Base-by-base conservation (phyloP, 1,139 yeast species). In the Geotrichum fermentans region DNA sequence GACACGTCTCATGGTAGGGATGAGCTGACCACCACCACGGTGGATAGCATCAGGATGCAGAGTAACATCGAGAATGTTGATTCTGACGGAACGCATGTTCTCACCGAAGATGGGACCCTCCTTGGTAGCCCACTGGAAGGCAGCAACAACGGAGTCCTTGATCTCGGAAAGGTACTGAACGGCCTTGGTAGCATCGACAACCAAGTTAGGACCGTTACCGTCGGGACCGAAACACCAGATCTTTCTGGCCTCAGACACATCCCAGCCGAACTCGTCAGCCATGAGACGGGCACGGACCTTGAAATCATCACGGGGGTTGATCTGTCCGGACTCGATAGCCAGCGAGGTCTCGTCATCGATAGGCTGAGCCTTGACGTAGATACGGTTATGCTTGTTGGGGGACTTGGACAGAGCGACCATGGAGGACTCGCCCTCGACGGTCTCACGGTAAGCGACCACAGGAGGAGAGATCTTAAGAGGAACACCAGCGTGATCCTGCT, bases 191-290 rank as follows among this genome's bases (percentile, higher is more conserved):
- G 90, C 97, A 79, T 92, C 98, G 75, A 92, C 95, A 73, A 92
- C 97, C 73, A 92, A 77, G 81, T 92, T 92, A 70, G 98, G 92
- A 79, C 98, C 98, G 74, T 79, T 81, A 78, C 97, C 97, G 71
- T 92, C 98, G 73, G 98, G 98, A 80, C 98, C 98, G 89, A 92
- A 92, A 86, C 97, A 89, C 98, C 98, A 92, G 72, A 92, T 92
- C 94, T 92, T 92, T 85, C 98, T 89, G 77, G 97, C 98, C 71
- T 92, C 98, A 68, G 96, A 81, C 72, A 92, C 97, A 73, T 92
- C 97, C 98, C 98, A 92, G 66, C 92, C 97, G 84, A 75, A 94
- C 74, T 92, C 96, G 74, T 92, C 98, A 71, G 98, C 97, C 82
- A 92, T 80, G 73, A 88, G 70, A 83, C 98, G 90, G 66, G 98